These are phyloP conservation scores for Metroxylon sagu DNA, from an alignment of 176 grass and related monocot genomes.

Conservation along the genomic window DNA sequence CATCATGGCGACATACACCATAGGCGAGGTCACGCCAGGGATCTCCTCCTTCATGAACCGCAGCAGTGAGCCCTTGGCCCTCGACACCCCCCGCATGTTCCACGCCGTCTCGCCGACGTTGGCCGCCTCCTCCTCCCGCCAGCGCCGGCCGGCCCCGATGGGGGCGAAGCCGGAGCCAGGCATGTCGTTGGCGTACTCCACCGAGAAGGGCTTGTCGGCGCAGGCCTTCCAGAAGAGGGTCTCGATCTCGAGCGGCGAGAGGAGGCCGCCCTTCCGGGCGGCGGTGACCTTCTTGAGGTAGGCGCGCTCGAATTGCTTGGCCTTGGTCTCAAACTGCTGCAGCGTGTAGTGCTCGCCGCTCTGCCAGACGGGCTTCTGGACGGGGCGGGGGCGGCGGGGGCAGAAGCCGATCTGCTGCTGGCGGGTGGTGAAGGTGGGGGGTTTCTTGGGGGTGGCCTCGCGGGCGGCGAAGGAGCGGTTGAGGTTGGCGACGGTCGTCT, in stretches of 20 bases:
- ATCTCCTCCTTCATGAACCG: constrained; percentile 81
- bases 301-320: constrained; percentile 56
- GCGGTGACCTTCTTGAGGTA: constrained; percentile 35
- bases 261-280: constrained; percentile 8
- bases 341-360: constrained; percentile 86
- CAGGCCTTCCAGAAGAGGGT: constrained; percentile 91
- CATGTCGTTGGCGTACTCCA: constrained; percentile 99
- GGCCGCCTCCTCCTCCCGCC: constrained; percentile 16
- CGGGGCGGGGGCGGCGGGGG: constrained; percentile 64
- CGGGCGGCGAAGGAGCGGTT: constrained; percentile 62
- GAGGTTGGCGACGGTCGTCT: constrained; percentile 53
- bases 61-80: constrained; percentile 64
- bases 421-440: constrained; percentile 75
- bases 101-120: constrained; percentile 88
- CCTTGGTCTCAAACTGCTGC: constrained; percentile 74
- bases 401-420: constrained; percentile 95
- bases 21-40: constrained; percentile 89
- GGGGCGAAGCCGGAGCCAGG: constrained; percentile 67
- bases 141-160: constrained; percentile 16
- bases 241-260: constrained; percentile 54
- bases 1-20: constrained; percentile 97
- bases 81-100: constrained; percentile 91
- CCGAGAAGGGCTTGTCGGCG: constrained; percentile 70
- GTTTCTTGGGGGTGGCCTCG: constrained; percentile 11
- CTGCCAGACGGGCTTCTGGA: constrained; percentile 80